Conservation (phyloP, 2,329 filamentous ascomycete genomes). For the Colletotrichum costaricense region DNA sequence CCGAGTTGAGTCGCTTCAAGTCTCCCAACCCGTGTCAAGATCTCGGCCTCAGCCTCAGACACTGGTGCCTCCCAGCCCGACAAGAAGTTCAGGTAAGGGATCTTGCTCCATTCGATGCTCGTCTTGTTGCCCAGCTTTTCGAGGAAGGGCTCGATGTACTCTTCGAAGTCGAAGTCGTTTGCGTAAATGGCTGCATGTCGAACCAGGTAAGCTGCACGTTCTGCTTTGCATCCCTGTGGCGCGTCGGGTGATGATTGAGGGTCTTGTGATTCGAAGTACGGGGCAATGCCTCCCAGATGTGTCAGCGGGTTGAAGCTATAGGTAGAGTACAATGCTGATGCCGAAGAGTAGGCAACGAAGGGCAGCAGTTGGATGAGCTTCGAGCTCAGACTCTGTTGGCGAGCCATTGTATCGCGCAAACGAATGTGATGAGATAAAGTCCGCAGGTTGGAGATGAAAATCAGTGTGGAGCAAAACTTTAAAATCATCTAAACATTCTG, state of each 20-base stretch:
- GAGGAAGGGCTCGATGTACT: conserved; percentile 67
- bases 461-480: neutral
- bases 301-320: conserved; percentile 65
- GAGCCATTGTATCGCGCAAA: conserved; percentile 10
- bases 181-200: conserved; percentile 71
- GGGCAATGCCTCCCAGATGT: conserved; percentile 66
- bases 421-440: neutral
- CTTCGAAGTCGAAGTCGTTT: conserved; percentile 69
- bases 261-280: conserved; percentile 67
- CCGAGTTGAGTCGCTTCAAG: conserved; percentile 71
- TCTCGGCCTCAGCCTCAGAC: conserved; percentile 65
- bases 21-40: conserved; percentile 71
- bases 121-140: conserved; percentile 69
- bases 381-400: conserved; percentile 4
- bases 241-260: conserved; percentile 54
- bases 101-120: conserved; percentile 64
- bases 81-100: conserved; percentile 67
- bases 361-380: conserved; percentile 18
- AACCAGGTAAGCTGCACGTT: conserved; percentile 64
- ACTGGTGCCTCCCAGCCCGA: conserved; percentile 67
- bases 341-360: conserved; percentile 26
- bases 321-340: conserved; percentile 52
- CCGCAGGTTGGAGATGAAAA: neutral
- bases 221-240: conserved; percentile 62
- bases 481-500: neutral